Conservation (phyloP, 441 rosid species). For the Brassica hybrid region DNA sequence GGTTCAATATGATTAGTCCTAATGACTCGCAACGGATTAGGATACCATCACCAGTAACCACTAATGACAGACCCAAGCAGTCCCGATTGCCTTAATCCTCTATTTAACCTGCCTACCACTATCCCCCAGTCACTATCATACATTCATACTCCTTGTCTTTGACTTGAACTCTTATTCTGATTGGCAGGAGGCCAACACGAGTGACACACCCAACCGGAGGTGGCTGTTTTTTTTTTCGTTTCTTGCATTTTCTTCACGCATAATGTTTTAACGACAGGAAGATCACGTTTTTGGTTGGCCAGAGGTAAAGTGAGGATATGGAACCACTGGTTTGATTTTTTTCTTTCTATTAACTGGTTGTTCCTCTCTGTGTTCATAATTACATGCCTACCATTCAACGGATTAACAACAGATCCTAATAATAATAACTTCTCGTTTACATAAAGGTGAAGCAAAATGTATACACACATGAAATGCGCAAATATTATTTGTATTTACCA, state of each 20-base stretch:
- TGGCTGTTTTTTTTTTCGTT: not conserved
- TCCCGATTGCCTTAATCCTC: too few relatives aligned
- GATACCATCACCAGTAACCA: too few relatives aligned
- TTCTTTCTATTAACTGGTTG: not conserved
- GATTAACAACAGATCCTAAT: not conserved
- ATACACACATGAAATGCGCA: not conserved
- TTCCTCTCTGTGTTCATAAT: not conserved
- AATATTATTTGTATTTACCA: not conserved
- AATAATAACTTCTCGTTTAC: not conserved
- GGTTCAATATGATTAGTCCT: too few relatives aligned
- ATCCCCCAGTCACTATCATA: too few relatives aligned
- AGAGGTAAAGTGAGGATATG: not conserved
- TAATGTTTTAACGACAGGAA: too few relatives aligned
- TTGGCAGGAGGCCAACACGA: not conserved
- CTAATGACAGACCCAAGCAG: too few relatives aligned
- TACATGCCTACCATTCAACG: not conserved
- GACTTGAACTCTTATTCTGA: too few relatives aligned
- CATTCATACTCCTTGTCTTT: too few relatives aligned
- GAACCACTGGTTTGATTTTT: not conserved
- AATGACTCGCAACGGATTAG: too few relatives aligned
- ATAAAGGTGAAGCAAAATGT: not conserved
- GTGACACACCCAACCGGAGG: not conserved
- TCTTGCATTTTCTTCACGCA: not conserved
- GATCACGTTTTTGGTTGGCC: not conserved
- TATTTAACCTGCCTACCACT: too few relatives aligned